Base-by-base conservation (phyloP, 495 filamentous ascomycete genomes). In the Trichoderma gamsii region DNA sequence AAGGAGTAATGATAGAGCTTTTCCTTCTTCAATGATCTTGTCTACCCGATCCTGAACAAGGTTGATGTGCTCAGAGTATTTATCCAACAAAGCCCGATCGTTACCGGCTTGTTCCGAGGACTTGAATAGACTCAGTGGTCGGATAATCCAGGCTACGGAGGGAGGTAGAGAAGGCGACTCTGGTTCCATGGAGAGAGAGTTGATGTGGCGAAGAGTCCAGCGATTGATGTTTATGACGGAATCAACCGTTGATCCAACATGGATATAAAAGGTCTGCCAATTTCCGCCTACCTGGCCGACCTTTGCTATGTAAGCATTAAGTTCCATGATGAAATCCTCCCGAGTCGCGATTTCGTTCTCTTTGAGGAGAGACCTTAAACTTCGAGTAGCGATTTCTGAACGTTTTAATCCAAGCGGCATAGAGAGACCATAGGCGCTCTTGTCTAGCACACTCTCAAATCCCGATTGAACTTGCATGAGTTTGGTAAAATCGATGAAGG, bases 361-460 rank as follows among this genome's bases (percentile, higher is more conserved):
- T 41, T 77, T 76, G 51, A 92, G 87, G 59, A 88, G 74, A 65
- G 90, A 88, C 15, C 88, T 85, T 29, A 93, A 79, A 68, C 92
- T 89, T 69, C 91, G 88, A 29, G 93, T 87, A 5, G 87, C 86
- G 23, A 86, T 80, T 72, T 92, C 90, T 21, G 88, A 85, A 35
- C 86, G 79, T 76, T 89, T 90, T 84, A 92, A 90, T 70, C 88
- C 85, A 68, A 87, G 75, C 1, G 88, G 89, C 18, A 91, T 77
- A 7, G 82, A 83, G 2, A 83, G 83, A n/a, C 85, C 80, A 23
- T 83, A 78, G 4, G 83, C 80, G 18, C 82, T 82, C 63, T 85
- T 84, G 68, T 89, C 83, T 6, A 91, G 76, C 0, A 92, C 84
- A 29, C 84, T 81, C 73, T 89, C 88, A 59, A 93, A 89, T 61